Conservation (phyloP, 2,329 filamentous ascomycete species). For the Calonectria pseudoreteaudii region DNA sequence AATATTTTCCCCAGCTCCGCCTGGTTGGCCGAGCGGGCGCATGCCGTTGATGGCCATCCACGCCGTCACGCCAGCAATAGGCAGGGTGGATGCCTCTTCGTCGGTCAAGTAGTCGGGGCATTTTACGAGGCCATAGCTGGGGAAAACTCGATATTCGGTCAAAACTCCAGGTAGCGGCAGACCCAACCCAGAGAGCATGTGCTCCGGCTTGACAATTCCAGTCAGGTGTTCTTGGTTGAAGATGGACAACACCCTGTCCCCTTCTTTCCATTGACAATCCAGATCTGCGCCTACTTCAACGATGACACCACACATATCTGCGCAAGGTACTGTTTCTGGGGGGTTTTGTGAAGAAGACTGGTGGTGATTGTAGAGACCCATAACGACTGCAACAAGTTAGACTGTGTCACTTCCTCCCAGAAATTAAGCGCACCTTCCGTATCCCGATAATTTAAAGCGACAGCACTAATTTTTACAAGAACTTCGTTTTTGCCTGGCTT, state of each 20-base stretch:
- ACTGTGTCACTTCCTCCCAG: background rate
- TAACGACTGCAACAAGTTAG: conserved; percentile 60
- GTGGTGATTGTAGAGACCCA: conserved; percentile 76
- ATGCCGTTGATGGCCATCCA: conserved; percentile 75
- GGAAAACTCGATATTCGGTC: conserved; percentile 70
- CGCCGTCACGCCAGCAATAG: conserved; percentile 72
- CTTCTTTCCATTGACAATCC: conserved; percentile 57
- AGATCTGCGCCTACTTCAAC: conserved; percentile 52
- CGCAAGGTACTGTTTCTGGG: conserved; percentile 69
- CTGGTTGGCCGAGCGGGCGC: conserved; percentile 62
- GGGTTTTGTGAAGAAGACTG: conserved; percentile 56
- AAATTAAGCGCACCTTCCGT: conserved; percentile 55
- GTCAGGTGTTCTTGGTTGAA: conserved; percentile 69
- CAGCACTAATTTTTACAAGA: conserved; percentile 58
- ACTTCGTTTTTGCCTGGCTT: conserved; percentile 64
- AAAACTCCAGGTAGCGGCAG: conserved; percentile 69
- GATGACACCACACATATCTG: conserved; percentile 77
- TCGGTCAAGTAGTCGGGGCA: conserved; percentile 68
- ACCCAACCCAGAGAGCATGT: conserved; percentile 70
- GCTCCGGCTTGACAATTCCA: conserved; percentile 66
- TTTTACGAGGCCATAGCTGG: conserved; percentile 64
- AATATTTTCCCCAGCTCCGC: conserved; percentile 49
- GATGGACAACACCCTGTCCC: conserved; percentile 74
- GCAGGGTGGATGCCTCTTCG: conserved; percentile 70
- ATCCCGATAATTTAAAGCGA: conserved; percentile 63